Evolutionary conservation across 768 basidiomycete genomes (phyloP).

Genomic region (Phallus indusiatus): DNA sequence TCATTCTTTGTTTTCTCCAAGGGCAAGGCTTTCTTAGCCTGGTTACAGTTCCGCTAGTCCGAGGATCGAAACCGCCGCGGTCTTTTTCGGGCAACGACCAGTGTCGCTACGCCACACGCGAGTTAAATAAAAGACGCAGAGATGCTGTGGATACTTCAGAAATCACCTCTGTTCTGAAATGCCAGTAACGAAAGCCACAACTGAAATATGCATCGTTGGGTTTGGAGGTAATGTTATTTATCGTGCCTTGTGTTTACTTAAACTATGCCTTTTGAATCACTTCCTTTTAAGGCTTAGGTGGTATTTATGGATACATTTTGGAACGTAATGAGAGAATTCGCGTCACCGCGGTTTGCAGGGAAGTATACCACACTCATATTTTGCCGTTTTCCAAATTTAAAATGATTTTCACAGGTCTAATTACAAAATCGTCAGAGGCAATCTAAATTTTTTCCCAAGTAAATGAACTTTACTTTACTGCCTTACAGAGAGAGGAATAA

Average conservation of each 20-base stretch:
- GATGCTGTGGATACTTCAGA: no score
- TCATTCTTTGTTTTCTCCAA: no score
- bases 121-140: no score
- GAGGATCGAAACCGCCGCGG: no score
- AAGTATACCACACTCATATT: conserved; percentile 1
- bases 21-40: no score
- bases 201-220: conserved; percentile 13
- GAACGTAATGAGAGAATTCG: conserved; percentile 17
- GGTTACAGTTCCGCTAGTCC: no score
- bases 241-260: not conserved
- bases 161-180: no score
- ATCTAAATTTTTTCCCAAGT: not conserved
- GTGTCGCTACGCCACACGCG: no score
- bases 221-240: conserved; percentile 12
- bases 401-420: conserved; percentile 6
- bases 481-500: conserved; percentile 6
- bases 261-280: not conserved
- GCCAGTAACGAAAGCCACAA: not conserved
- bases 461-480: not conserved
- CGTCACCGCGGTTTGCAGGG: conserved; percentile 25
- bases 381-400: not conserved
- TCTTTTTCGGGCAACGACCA: no score
- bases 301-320: conserved; percentile 21
- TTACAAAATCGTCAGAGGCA: conserved; percentile 4
- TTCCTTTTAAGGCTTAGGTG: conserved; percentile 20